Base-by-base conservation (phyloP, 495 filamentous ascomycete genomes). In the Xylaria grammica region DNA sequence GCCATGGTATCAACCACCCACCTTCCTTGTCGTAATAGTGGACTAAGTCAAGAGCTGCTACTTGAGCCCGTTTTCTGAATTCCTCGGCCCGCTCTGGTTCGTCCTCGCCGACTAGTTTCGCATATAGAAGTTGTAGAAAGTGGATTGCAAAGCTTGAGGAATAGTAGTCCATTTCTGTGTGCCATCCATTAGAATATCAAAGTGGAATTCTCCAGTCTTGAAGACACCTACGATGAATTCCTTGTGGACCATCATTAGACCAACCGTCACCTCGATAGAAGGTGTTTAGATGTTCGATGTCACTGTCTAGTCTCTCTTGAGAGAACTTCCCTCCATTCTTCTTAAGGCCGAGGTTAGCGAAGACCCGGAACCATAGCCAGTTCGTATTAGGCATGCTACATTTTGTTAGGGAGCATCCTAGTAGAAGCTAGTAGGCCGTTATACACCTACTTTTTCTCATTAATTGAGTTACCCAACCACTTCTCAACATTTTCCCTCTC, bases 301-400 rank as follows among this genome's bases (percentile, higher is more conserved):
- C 90, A 19, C 84, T 84, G 65, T 91, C 86, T 44, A 93, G 81
- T 32, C 88, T 82, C 62, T 85, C 80, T 57, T 87, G 84, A 1
- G 87, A 88, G 73, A 86, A 90, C 27, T 81, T 81, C 4, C 86
- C 89, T 4, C 87, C 87, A 40, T 91, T 89, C 64, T 85, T 88
- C 63, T 88, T 86, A 34, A 94, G 74, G 0, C 90, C 91, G 1
- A 93, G 82, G 69, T 93, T 93, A 15, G 90, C 90, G 70, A 93
- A 93, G 13, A 94, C 89, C 19, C 90, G 86, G 68, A 93, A 93
- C 90, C 90, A 93, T 30, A 93, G 81, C 86, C 87, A 88, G 61
- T 81, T 86, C 1, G 83, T 86, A 65, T 85, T 82, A 1, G 83
- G 83, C 83, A 86, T 86, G 56, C 81, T 84, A 40, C 46, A 5